Evolutionary conservation across 371 early-diverging fungal species (phyloP).

Genomic region (Apophysomyces variabilis): DNA sequence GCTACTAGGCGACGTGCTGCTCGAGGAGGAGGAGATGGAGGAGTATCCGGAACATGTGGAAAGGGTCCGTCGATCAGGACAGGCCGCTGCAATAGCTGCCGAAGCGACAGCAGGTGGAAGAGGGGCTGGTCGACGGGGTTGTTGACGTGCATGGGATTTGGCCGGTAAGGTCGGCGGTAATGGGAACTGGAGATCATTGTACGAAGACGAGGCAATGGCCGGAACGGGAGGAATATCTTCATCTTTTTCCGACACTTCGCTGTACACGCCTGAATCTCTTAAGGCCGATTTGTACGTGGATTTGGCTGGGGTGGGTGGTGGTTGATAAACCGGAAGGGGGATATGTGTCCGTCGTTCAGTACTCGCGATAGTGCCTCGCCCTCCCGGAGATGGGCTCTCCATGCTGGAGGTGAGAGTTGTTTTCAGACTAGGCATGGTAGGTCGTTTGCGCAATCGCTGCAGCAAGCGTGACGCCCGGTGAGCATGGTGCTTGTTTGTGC

Average conservation of each 20-base stretch:
- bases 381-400: not conserved
- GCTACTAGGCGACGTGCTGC: not conserved
- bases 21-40: not conserved
- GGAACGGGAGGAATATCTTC: constrained; percentile 12
- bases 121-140: constrained; percentile 40
- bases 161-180: constrained; percentile 31
- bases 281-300: constrained; percentile 12
- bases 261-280: constrained; percentile 49
- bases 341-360: constrained; percentile 20
- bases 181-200: constrained; percentile 32
- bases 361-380: not conserved
- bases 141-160: constrained; percentile 16
- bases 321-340: constrained; percentile 27
- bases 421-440: constrained; percentile 10
- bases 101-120: constrained; percentile 39
- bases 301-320: constrained; percentile 9
- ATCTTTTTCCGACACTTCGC: constrained; percentile 39
- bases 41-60: constrained; percentile 20
- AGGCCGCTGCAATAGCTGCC: constrained; percentile 38
- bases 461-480: constrained; percentile 39
- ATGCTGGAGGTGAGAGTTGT: not conserved
- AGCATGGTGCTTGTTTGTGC: constrained; percentile 23
- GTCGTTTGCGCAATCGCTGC: constrained; percentile 33
- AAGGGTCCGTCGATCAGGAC: constrained; percentile 10
- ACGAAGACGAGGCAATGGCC: constrained; percentile 14